phyloP scores from a whole-genome alignment of 371 early-diverging fungal genomes.

The Phascolomyces articulosus region DNA sequence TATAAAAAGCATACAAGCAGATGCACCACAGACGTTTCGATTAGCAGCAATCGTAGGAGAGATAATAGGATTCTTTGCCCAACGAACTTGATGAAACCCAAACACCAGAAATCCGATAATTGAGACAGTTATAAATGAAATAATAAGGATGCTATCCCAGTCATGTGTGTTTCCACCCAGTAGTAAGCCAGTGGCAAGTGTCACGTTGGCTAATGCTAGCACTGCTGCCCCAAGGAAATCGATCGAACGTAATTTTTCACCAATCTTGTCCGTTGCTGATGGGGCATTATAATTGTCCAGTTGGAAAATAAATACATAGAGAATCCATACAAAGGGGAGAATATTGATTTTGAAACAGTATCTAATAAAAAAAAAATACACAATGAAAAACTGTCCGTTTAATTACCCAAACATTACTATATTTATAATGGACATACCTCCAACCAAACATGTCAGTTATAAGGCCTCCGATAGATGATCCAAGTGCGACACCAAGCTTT shows the following conservation, averaged over 20 bases:
- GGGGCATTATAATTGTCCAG: slow-evolving; percentile 1
- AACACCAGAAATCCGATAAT: slow-evolving; percentile 49
- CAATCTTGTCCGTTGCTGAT: slow-evolving; percentile 14
- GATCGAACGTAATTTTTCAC: slow-evolving; percentile 25
- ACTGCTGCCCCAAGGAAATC: slow-evolving; percentile 43
- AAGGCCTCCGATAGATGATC: slow-evolving; percentile 54
- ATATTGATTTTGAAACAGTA: slow-evolving; percentile 79
- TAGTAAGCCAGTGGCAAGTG: slow-evolving; percentile 21
- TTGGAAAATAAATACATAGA: slow-evolving; percentile 27
- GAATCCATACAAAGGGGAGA: slow-evolving; percentile 59
- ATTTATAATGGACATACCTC: too few species aligned
- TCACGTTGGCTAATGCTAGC: slow-evolving; percentile 36
- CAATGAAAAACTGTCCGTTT: too few species aligned
- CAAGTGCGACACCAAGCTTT: slow-evolving; percentile 20
- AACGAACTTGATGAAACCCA: slow-evolving; percentile 56
- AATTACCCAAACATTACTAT: too few species aligned
- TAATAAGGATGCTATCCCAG: slow-evolving; percentile 61
- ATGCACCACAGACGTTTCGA: slow-evolving; percentile 31
- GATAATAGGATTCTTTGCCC: slow-evolving; percentile 66
- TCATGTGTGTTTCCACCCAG: slow-evolving; percentile 65
- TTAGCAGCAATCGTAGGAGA: slow-evolving; percentile 38
- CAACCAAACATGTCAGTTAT: slow-evolving; percentile 61
- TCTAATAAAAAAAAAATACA: too few species aligned
- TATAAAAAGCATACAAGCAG: slow-evolving; percentile 35
- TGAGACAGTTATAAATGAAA: slow-evolving; percentile 50